Percentiles rank a stretch among this genome's conserved stretches.
Evolutionary conservation across 495 filamentous ascomycete genomes (phyloP).

Genomic region (Gamarada debralockiae): DNA sequence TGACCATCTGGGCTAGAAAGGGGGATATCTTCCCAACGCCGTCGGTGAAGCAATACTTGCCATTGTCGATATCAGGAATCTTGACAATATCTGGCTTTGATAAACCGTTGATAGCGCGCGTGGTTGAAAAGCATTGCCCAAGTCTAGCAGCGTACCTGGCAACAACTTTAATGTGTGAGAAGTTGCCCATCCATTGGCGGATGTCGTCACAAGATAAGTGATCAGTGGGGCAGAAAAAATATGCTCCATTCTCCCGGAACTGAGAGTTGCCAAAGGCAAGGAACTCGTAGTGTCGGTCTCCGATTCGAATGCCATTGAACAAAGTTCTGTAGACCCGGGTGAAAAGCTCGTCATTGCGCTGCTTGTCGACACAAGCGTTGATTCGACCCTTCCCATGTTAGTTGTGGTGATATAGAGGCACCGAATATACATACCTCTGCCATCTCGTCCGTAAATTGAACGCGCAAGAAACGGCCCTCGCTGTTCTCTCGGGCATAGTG

Average conservation of each 20-base stretch:
- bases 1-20: constrained; percentile 67
- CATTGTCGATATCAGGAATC: constrained; percentile 62
- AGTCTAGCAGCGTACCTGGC: constrained; percentile 85
- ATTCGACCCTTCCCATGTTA: constrained; percentile 47
- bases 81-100: constrained; percentile 32
- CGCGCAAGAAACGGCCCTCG: constrained; percentile 80
- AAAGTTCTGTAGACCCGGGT: constrained; percentile 68
- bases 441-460: constrained; percentile 86
- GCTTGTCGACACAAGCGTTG: constrained; percentile 45
- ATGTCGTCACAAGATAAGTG: constrained; percentile 66
- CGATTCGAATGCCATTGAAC: constrained; percentile 75
- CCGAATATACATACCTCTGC: constrained; percentile 35
- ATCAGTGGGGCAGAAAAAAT: constrained; percentile 70
- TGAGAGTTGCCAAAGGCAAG: constrained; percentile 96
- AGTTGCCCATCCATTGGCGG: constrained; percentile 87
- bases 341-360: constrained; percentile 66
- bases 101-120: constrained; percentile 55
- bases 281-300: constrained; percentile 78
- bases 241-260: constrained; percentile 87
- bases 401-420: not conserved
- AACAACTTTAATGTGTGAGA: constrained; percentile 69
- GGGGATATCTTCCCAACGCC: constrained; percentile 90
- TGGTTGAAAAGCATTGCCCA: constrained; percentile 96
- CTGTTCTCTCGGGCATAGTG: constrained; percentile 54
- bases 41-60: constrained; percentile 75